These are phyloP conservation scores for Stevia rebaudiana DNA, from an alignment of 140 eudicot species.

Conservation along the genomic window DNA sequence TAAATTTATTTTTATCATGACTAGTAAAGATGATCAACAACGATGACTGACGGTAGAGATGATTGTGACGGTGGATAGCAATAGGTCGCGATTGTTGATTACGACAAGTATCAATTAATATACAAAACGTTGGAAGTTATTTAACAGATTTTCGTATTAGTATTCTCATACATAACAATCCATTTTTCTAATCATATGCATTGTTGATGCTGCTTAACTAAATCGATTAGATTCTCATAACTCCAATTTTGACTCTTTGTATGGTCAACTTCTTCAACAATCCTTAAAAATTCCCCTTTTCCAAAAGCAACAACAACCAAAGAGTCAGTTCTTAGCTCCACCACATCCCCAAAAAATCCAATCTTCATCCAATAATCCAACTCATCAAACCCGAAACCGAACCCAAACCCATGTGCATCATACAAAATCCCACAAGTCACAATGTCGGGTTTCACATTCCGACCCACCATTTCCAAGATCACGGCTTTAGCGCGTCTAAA, in stretches of 20 bases:
- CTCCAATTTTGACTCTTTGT: slow-evolving; percentile 21
- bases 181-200: background rate
- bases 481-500: slow-evolving; percentile 1
- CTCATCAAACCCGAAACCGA: slow-evolving; percentile 20
- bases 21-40: no score
- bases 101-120: no score
- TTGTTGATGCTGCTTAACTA: slow-evolving; percentile 20
- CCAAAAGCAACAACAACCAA: slow-evolving; percentile 48
- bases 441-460: slow-evolving; percentile 40
- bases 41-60: no score
- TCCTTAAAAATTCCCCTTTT: slow-evolving; percentile 32
- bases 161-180: no score
- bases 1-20: no score
- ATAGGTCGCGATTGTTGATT: no score
- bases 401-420: slow-evolving; percentile 31
- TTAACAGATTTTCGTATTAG: no score
- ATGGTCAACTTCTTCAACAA: slow-evolving; percentile 28
- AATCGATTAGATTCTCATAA: slow-evolving; percentile 28
- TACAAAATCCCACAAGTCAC: slow-evolving; percentile 45
- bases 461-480: slow-evolving; percentile 24
- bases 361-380: slow-evolving; percentile 29
- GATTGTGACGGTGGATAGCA: no score
- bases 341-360: slow-evolving; percentile 34
- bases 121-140: no score
- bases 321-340: slow-evolving; percentile 44